Evolutionary conservation across 2,329 filamentous ascomycete species (phyloP), one percentile per base, ranked within the genome.

Genomic region (Alternaria gansuensis): DNA sequence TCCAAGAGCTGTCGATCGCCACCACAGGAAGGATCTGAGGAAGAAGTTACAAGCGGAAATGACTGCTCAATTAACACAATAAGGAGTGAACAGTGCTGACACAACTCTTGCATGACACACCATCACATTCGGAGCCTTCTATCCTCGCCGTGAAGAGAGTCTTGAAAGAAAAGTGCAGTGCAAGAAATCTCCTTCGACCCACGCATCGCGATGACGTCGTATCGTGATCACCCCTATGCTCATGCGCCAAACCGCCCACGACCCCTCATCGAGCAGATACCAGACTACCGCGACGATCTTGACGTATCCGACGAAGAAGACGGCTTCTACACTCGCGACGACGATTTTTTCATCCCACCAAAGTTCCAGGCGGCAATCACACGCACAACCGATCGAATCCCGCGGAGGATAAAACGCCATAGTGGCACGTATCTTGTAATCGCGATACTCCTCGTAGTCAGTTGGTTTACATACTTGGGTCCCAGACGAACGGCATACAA

Each of bases 251-350:
- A 63, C 40, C 66, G 63, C 26, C 60, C 53, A 34, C 63, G 57
- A 9, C 68, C 68, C 24, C 71, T 75, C 65, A 69, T 76, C 63
- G 72, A 75, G 55, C 62, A 69, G 37, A 73, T 74, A 36, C 69
- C 72, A 33, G 58, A 69, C 56, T 54, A 70, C 46, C 66, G 60
- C 54, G 45, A 67, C 44, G 53, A 69, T 43, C 62, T 76, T 57
- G 75, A 77, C 60, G 76, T 78, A 45, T 74, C 77, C 13, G 77
- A 80, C 52, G 75, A 77, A 67, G 75, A 78, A 62, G 72, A 76
- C 28, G 66, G 67, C 39, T 76, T 75, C 67, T 78, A 77, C 65
- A 63, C 61, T 52, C 63, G 68, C 55, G 76, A 78, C 50, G 73
- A 77, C 58, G 70, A 74, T 41, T 72, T 69, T 48, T 65, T 75